Evolutionary conservation across 805 yeast genomes (phyloP), one percentile per base, ranked within the genome.

Genomic region (Nakazawaea sp.): DNA sequence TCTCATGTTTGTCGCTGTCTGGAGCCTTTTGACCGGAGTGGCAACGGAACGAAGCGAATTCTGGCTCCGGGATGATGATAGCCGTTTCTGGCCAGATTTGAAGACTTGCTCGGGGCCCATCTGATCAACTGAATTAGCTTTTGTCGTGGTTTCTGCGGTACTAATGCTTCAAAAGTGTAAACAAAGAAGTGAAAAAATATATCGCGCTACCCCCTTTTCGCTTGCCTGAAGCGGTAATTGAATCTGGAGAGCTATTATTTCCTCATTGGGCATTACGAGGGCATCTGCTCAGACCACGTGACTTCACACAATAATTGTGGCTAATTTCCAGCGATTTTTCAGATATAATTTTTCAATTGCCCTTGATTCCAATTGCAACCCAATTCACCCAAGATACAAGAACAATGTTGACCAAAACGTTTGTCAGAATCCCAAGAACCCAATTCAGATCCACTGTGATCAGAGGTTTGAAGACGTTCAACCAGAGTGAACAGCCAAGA

Each of bases 401-500:
- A 21, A 21, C 7, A 21, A 51, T 42, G 42, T 39, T 33, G 23
- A 30, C 35, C 26, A 39, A 24, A 23, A 21, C 35, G 26, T n/a
- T 39, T 31, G 29, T 52, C 28, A 48, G 51, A 24, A 39, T 43
- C 13, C 43, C 58, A 24, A 39, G 44, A 31, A 35, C 51, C 24
- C 48, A 42, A 41, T 47, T 35, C 38, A 50, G 43, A 36, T 48
- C 43, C 41, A 37, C 46, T 27, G 47, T 59, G 16, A 46, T 47
- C 25, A 58, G 66, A 52, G 42, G 42, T 30, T 30, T 39, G 20
- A 39, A 34, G 27, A 39, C 42, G n/a, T 39, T 39, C 33, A 39
- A 30, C 38, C 35, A 34, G 30, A 38, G 69, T 41, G 62, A 70
- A 23, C 78, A 72, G 55, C 78, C 78, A 56, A 68, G 76, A 60